phyloP scores from a whole-genome alignment of 768 basidiomycete genomes.

The Mycena chlorophos region DNA sequence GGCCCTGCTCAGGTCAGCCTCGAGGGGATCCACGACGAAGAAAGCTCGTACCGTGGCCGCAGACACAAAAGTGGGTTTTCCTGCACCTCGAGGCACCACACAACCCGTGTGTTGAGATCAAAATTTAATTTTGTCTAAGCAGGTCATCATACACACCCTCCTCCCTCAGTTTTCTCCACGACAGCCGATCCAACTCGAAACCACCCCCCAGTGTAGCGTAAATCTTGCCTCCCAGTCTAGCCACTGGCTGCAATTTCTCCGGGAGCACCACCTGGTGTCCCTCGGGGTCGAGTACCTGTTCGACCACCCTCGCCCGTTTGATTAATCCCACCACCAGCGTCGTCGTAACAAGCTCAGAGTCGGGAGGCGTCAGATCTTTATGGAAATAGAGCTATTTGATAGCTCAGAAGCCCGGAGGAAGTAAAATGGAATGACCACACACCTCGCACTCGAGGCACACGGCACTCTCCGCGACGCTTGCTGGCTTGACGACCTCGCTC shows the following conservation, averaged over 20 bases:
- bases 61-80: not conserved
- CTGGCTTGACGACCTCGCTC: conserved; percentile 52
- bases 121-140: no score
- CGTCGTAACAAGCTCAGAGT: conserved; percentile 37
- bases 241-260: conserved; percentile 47
- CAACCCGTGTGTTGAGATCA: no score
- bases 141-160: not conserved
- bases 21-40: not conserved
- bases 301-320: conserved; percentile 52
- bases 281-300: conserved; percentile 46
- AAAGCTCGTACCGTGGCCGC: not conserved
- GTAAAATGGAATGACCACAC: conserved; percentile 20
- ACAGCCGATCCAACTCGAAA: conserved; percentile 45
- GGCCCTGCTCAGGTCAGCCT: not conserved
- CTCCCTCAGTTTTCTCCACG: conserved; percentile 35
- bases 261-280: conserved; percentile 47
- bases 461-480: conserved; percentile 57
- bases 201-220: conserved; percentile 51
- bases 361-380: conserved; percentile 46
- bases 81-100: not conserved
- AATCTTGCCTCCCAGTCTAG: conserved; percentile 55
- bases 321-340: conserved; percentile 56
- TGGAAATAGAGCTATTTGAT: conserved; percentile 45
- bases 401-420: conserved; percentile 6
- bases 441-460: conserved; percentile 65